Conservation (phyloP, 2,329 filamentous ascomycete genomes). For the Phyllosticta ampelicida region DNA sequence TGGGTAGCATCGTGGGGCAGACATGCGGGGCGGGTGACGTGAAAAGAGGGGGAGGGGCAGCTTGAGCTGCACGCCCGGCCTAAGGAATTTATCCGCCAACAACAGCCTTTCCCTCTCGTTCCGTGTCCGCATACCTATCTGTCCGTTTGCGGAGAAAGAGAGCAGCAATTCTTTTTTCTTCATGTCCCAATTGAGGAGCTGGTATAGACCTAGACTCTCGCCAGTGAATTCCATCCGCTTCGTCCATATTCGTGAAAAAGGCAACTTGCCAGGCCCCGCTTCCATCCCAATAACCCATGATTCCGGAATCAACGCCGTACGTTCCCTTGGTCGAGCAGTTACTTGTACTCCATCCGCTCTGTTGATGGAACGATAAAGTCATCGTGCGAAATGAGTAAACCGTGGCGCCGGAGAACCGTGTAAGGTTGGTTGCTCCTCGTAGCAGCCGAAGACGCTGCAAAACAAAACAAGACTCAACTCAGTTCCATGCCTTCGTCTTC, state of each 20-base stretch:
- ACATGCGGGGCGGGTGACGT: not conserved
- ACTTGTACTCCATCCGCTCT: not conserved
- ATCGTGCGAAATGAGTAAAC: not conserved
- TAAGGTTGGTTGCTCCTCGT: not conserved
- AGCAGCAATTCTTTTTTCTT: not conserved
- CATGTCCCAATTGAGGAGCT: not conserved
- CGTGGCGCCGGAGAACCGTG: not conserved
- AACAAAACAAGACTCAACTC: constrained; percentile 16
- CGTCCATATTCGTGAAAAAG: not conserved
- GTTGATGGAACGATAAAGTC: not conserved
- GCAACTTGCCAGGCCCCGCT: not conserved
- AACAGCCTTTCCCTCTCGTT: not conserved
- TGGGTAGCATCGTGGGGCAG: not conserved
- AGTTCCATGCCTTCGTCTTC: constrained; percentile 35
- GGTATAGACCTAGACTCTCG: not conserved
- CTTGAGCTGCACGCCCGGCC: not conserved
- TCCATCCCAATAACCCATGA: not conserved
- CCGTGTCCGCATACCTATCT: not conserved
- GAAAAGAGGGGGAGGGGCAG: not conserved
- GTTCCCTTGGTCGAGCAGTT: not conserved
- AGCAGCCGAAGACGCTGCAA: not conserved
- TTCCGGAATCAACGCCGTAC: not conserved
- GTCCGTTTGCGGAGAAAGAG: not conserved
- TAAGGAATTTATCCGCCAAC: not conserved
- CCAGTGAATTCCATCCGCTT: not conserved